Evolutionary conservation across 768 basidiomycete species (phyloP), one percentile per base, ranked within the genome.

Genomic region (Amanita rubescens): DNA sequence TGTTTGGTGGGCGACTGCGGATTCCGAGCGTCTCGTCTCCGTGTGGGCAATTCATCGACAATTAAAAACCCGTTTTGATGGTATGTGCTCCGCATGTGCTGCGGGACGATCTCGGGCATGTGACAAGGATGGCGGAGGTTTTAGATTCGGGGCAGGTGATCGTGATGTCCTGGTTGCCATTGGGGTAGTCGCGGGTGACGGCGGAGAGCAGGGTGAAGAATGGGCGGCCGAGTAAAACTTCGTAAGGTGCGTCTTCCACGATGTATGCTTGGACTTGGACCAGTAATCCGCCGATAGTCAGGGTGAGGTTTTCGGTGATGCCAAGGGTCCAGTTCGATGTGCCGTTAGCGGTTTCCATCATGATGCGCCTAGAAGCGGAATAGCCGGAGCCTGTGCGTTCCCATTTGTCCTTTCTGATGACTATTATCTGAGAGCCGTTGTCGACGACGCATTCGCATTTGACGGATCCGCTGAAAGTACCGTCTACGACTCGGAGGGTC

Each of bases 261-360:
- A 65, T 59, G 22, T 65, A 60, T 2, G 51, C 58, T 30, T 65
- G 64, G 0, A 65, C 33, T 20, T 60, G 61, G 15, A 65, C 35
- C 10, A 11, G 3, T 11, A 37, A 11, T 3, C 35, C 35, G 5
- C 11, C 5, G 11, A 37, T n/a, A 3, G 8, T 30, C 27, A 30
- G 3, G 3, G 3, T 30, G 27, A 30, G 27, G 27, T 30, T 30
- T n/a, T n/a, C n/a, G 8, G 27, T 30, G 8, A 30, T 30, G 27
- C 27, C 27, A 30, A 30, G 27, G 3, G 27, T 30, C 27, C 27
- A 30, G 27, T 8, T 30, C 3, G 27, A 3, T 4, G 35, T 5
- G 35, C 11, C 12, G 11, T 37, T 37, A 5, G 35, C 15, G 35
- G 10, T 37, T 12, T 37, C 35, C 35, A 37, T 37, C 5, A 37